Conservation (phyloP, 2,329 filamentous ascomycete genomes). For the Fusarium foetens region DNA sequence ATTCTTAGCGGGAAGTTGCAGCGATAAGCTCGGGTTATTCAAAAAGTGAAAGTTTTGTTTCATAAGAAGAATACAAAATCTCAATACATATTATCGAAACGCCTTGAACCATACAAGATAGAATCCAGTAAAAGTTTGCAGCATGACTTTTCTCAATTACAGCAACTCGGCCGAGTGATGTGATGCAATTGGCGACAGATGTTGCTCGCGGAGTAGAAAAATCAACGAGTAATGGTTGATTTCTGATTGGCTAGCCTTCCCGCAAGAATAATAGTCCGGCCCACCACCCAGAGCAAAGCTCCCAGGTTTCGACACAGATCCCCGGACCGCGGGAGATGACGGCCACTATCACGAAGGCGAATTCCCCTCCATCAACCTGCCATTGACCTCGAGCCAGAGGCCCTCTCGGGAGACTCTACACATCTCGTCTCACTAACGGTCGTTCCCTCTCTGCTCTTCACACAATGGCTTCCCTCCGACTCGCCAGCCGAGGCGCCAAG, state of each 20-base stretch:
- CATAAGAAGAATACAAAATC: not conserved
- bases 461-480: conserved; percentile 78
- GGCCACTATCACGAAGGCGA: conserved; percentile 48
- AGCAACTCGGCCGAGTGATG: conserved; percentile 9
- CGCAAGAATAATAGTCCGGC: conserved; percentile 49
- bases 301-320: conserved; percentile 44
- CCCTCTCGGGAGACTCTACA: conserved; percentile 47
- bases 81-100: not conserved
- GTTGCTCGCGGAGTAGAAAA: conserved; percentile 31
- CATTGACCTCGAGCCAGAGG: conserved; percentile 53
- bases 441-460: conserved; percentile 41
- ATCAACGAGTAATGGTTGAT: conserved; percentile 44
- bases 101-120: not conserved
- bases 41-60: not conserved
- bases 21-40: not conserved
- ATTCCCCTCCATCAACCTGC: conserved; percentile 46
- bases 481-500: conserved; percentile 77
- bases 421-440: conserved; percentile 44
- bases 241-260: conserved; percentile 43
- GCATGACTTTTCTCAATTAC: not conserved
- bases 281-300: conserved; percentile 47
- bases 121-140: not conserved
- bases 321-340: conserved; percentile 47
- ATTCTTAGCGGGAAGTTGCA: not conserved
- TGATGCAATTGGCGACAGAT: conserved; percentile 12